A percentile compares a stretch with the other conserved stretches of the same genome.
Evolutionary conservation across 305 asterid species (phyloP).

Genomic region (Andrographis paniculata): DNA sequence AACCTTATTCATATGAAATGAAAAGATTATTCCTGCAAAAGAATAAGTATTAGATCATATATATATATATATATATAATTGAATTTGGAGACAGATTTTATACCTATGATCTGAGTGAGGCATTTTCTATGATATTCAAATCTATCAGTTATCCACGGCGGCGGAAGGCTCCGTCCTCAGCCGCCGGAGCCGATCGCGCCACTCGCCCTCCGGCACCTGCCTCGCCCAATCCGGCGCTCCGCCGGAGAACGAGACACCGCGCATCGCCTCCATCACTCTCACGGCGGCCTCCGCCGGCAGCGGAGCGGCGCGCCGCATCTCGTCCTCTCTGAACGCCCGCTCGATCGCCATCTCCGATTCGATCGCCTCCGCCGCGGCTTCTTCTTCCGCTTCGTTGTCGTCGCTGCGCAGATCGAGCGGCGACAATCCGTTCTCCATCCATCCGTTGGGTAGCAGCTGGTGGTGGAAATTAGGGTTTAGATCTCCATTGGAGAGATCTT

Average conservation of each 20-base stretch:
- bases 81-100: no score
- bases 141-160: constrained; percentile 17
- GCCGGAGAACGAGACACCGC: constrained; percentile 61
- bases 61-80: no score
- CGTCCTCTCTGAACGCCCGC: constrained; percentile 74
- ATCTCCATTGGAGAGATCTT: constrained; percentile 26
- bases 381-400: constrained; percentile 31
- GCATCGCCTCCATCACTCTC: constrained; percentile 74
- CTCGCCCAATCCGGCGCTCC: constrained; percentile 66
- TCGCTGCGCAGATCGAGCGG: constrained; percentile 57
- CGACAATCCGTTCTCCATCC: constrained; percentile 42
- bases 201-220: constrained; percentile 61
- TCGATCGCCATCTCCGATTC: constrained; percentile 40
- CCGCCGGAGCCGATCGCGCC: constrained; percentile 51
- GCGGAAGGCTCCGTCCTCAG: constrained; percentile 29
- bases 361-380: constrained; percentile 31
- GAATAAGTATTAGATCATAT: no score
- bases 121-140: constrained; percentile 11
- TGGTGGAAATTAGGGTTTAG: constrained; percentile 21
- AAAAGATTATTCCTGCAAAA: no score
- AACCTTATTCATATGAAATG: no score
- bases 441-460: constrained; percentile 58
- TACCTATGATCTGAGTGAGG: no score
- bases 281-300: constrained; percentile 57
- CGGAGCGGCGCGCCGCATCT: constrained; percentile 68